A percentile compares a stretch with the other conserved stretches of the same genome.
These are phyloP conservation scores for Rhizopus stolonifer DNA, from an alignment of 371 early-diverging fungal genomes.

Conservation along the genomic window DNA sequence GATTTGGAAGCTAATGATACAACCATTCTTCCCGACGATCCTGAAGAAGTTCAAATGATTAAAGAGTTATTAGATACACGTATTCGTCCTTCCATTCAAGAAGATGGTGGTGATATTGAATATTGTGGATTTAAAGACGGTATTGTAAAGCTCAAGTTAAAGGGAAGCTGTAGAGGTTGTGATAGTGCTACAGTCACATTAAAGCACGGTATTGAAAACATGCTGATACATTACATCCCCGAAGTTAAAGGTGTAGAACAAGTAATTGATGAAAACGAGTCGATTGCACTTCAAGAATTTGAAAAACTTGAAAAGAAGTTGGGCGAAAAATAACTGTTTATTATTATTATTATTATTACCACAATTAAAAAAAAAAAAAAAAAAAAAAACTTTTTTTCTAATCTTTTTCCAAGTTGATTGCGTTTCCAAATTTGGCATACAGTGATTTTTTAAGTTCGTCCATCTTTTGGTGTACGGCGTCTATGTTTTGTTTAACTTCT, in stretches of 20 bases:
- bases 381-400: constrained; percentile 32
- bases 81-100: constrained; percentile 94
- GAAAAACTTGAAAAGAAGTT: constrained; percentile 48
- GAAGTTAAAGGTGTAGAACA: constrained; percentile 95
- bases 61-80: constrained; percentile 95
- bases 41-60: constrained; percentile 94
- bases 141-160: constrained; percentile 86
- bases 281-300: constrained; percentile 47
- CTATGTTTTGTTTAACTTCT: constrained; percentile 65
- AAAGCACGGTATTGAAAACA: constrained; percentile 97
- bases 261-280: constrained; percentile 59
- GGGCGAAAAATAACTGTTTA: constrained; percentile 41
- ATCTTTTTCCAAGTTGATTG: constrained; percentile 91
- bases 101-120: constrained; percentile 98
- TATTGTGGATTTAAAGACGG: constrained; percentile 89
- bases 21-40: constrained; percentile 74
- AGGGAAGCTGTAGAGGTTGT: constrained; percentile 96
- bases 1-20: constrained; percentile 66
- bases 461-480: constrained; percentile 73
- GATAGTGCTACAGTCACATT: constrained; percentile 85
- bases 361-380: too few relatives aligned
- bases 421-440: constrained; percentile 91
- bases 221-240: constrained; percentile 97
- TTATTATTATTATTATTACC: too few relatives aligned
- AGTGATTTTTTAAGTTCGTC: constrained; percentile 78